Evolutionary conservation across 129 eudicot genomes (phyloP), one percentile per base, ranked within the genome.

Genomic region (Centrapalus pauciflorus): DNA sequence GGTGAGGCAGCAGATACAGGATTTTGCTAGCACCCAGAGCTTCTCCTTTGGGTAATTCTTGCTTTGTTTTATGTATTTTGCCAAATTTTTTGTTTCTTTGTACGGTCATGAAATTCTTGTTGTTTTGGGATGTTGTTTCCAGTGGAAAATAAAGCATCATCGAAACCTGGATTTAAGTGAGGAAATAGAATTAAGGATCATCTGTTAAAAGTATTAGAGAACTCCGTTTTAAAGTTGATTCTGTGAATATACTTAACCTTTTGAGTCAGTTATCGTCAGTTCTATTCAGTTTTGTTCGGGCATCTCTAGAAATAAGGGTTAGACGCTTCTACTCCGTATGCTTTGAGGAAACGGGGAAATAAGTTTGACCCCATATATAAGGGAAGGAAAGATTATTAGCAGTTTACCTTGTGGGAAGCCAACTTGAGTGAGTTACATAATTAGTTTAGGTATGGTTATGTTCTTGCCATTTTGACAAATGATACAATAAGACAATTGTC

Each of bases 1-100:
- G 55, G 99, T 94, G 14, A 85, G 99, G 77, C 99, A 94, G 77
- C 99, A 94, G 77, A 84, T 94, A 73, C 99, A 89, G 87, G 99
- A 94, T 64, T 94, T 89, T 62, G 99, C 96, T 45, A 93, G 99
- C 80, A 89, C 98, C 52, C 98, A 88, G 80, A 88, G 98, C 77
- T 83, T 93, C 55, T 85, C 98, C 2, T 93, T 88, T 74, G 95
- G 96, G 98, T 92, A 87, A 58, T 2, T 34, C 14, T 57, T 27
- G 3, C 51, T 48, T 25, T 51, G 10, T 58, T 17, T 0, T 29
- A 34, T 28, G 7, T 54, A 19, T 49, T 30, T n/a, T 34, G 19
- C 17, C 40, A 8, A 13, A 17, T 45, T 17, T 38, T 0, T 19
- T 54, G 21, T 28, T 60, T 51, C 6, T 29, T 28, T 26, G 40